A percentile compares a stretch with the other conserved stretches of the same genome.
These are phyloP conservation scores for Mariannaea sp. DNA, from an alignment of 2,329 filamentous ascomycete genomes.

Conservation along the genomic window DNA sequence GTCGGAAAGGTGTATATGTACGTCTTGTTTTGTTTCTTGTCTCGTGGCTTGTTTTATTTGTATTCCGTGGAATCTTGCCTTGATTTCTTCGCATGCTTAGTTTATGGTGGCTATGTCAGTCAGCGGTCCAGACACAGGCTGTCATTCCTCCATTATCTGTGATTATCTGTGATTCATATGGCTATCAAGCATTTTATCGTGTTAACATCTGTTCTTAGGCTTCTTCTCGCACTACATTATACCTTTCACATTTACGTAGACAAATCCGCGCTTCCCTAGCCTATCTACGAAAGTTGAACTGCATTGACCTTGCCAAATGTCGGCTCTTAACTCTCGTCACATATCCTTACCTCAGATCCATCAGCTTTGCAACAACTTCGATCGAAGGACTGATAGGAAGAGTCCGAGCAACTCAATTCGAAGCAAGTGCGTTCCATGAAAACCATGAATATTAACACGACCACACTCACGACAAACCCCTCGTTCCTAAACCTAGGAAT, in stretches of 20 bases:
- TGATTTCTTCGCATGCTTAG: slow-evolving; percentile 1
- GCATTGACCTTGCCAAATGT: background rate
- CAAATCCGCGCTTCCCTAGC: background rate
- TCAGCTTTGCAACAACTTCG: no score
- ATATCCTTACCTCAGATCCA: background rate
- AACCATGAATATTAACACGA: background rate
- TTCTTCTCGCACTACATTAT: background rate
- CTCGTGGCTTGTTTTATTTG: background rate
- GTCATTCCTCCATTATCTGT: background rate
- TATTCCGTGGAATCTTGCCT: background rate
- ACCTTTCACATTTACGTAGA: background rate
- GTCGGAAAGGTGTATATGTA: no score
- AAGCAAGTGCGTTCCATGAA: background rate
- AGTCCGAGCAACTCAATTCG: background rate
- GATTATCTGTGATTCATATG: slow-evolving; percentile 14
- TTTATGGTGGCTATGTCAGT: slow-evolving; percentile 1
- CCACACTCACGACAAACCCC: background rate
- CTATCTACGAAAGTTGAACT: background rate
- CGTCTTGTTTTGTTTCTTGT: background rate
- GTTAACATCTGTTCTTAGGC: background rate
- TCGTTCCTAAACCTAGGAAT: background rate
- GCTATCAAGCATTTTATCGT: background rate
- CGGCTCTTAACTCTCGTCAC: background rate
- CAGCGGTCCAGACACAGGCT: no score
- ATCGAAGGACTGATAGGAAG: no score